phyloP scores from a whole-genome alignment of 495 filamentous ascomycete species.

The Lasiosphaeria hispida region DNA sequence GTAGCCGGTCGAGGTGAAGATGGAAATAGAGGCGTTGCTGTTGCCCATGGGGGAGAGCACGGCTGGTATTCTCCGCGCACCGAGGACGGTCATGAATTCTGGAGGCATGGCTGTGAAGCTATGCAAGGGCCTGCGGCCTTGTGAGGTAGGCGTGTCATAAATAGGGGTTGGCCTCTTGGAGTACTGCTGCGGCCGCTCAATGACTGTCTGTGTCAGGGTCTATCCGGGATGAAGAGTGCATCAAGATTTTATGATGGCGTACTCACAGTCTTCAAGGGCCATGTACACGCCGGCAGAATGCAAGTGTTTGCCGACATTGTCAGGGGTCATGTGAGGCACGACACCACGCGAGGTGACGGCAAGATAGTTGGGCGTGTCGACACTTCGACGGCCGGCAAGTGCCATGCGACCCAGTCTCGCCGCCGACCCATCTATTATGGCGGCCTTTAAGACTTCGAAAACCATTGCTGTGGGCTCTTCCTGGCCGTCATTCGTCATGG shows the following conservation, averaged over 20 bases:
- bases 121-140: constrained; percentile 56
- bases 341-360: constrained; percentile 75
- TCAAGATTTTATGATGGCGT: not conserved
- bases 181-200: constrained; percentile 63
- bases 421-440: constrained; percentile 30
- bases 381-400: constrained; percentile 54
- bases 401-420: constrained; percentile 62
- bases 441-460: constrained; percentile 42
- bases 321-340: constrained; percentile 84
- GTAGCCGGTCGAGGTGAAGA: constrained; percentile 84
- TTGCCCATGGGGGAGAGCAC: constrained; percentile 71
- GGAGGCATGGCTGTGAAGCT: constrained; percentile 65
- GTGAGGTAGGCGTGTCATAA: constrained; percentile 33
- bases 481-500: constrained; percentile 23
- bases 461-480: constrained; percentile 27
- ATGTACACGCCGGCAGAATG: constrained; percentile 68
- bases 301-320: constrained; percentile 67
- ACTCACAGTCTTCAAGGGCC: constrained; percentile 89
- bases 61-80: constrained; percentile 71
- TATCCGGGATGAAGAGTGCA: not conserved
- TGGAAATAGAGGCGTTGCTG: constrained; percentile 65
- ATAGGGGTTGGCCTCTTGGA: constrained; percentile 39
- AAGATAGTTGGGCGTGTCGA: constrained; percentile 81
- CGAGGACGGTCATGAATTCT: constrained; percentile 65
- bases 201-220: constrained; percentile 51